Conservation (phyloP, 371 early-diverging fungal genomes). For the Apophysomyces sp. region DNA sequence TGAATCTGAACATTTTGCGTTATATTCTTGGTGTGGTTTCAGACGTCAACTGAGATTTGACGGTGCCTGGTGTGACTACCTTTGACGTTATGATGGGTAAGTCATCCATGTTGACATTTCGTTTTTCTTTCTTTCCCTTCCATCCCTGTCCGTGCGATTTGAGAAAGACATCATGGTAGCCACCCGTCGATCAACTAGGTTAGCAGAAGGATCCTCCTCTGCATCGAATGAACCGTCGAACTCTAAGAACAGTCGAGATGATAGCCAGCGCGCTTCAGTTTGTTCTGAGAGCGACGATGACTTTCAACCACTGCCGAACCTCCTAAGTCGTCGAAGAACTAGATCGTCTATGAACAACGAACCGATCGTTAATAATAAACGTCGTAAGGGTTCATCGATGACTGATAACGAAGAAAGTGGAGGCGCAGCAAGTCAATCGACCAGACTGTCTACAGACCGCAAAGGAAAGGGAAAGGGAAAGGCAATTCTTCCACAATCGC, state of each 20-base stretch:
- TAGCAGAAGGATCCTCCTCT: not conserved
- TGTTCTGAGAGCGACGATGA: conserved; percentile 2
- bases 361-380: not conserved
- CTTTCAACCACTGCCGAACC: not conserved
- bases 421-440: not conserved
- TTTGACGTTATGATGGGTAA: not conserved
- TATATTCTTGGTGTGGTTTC: not conserved
- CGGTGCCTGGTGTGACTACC: not conserved
- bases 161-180: conserved; percentile 3
- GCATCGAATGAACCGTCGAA: not conserved
- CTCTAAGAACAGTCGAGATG: not conserved
- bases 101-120: conserved; percentile 4
- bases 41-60: not conserved
- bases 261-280: not conserved
- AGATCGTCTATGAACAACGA: not conserved
- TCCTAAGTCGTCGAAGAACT: not conserved
- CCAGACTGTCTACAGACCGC: not conserved
- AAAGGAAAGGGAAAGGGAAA: conserved; percentile 7
- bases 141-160: not conserved
- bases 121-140: not conserved
- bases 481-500: not conserved
- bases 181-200: conserved; percentile 1
- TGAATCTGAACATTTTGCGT: too few relatives aligned
- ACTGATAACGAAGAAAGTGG: not conserved
- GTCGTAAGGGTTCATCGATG: not conserved